phyloP scores from a whole-genome alignment of 352 stramenopile genomes.

The Globisporangium polare region DNA sequence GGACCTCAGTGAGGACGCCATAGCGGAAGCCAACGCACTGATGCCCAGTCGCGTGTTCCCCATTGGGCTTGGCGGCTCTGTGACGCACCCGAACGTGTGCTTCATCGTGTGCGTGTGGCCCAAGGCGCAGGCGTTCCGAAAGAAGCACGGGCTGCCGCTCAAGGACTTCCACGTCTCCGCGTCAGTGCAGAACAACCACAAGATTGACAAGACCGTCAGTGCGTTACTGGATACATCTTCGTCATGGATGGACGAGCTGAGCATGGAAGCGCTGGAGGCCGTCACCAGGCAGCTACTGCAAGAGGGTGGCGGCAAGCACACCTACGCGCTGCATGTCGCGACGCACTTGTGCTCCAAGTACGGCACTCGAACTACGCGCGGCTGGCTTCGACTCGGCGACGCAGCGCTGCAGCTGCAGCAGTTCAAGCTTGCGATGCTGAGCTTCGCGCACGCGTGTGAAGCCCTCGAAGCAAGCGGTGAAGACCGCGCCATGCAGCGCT shows the following conservation, averaged over 20 bases:
- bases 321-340: constrained; percentile 24
- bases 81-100: constrained; percentile 22
- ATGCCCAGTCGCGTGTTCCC: constrained; percentile 31
- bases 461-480: background rate
- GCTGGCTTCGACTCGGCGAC: constrained; percentile 32
- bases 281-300: constrained; percentile 27
- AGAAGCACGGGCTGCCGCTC: constrained; percentile 30
- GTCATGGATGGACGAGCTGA: constrained; percentile 14
- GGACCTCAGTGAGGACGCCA: constrained; percentile 16
- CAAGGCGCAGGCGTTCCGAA: constrained; percentile 39
- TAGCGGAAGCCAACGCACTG: constrained; percentile 28
- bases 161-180: constrained; percentile 59
- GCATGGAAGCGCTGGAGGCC: constrained; percentile 27
- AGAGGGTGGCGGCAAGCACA: constrained; percentile 16
- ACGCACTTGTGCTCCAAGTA: constrained; percentile 21
- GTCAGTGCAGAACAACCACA: constrained; percentile 37
- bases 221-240: constrained; percentile 19
- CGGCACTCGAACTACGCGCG: constrained; percentile 15
- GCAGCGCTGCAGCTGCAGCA: constrained; percentile 17
- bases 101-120: constrained; percentile 67
- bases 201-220: constrained; percentile 43
- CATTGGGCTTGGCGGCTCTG: constrained; percentile 32
- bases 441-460: constrained; percentile 19
- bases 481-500: constrained; percentile 9
- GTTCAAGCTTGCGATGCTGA: constrained; percentile 39